These are phyloP conservation scores for Gentiana macrophylla DNA, from an alignment of 257 asterid species.

Conservation along the genomic window DNA sequence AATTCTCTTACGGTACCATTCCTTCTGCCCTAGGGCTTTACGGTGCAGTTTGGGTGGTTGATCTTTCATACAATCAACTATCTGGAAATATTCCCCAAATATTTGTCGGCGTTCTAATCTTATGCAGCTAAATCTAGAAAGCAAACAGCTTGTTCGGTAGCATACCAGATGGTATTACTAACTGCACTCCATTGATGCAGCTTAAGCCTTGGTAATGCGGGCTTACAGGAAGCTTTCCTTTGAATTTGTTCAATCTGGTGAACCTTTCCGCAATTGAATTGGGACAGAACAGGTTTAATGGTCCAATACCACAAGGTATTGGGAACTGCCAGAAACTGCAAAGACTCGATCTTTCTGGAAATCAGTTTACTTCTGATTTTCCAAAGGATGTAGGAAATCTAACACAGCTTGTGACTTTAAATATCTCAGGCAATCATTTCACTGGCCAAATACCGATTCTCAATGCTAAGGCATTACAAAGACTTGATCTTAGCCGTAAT, in stretches of 20 bases:
- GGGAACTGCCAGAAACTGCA: constrained; percentile 63
- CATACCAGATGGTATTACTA: constrained; percentile 53
- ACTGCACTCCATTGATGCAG: constrained; percentile 57
- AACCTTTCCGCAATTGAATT: constrained; percentile 76
- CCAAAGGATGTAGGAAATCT: constrained; percentile 66
- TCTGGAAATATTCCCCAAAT: constrained; percentile 68
- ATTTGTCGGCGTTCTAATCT: constrained; percentile 48
- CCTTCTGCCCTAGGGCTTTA: constrained; percentile 67
- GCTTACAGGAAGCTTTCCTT: constrained; percentile 60
- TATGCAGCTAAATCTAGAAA: constrained; percentile 68
- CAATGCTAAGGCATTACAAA: constrained; percentile 61
- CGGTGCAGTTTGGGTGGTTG: constrained; percentile 76
- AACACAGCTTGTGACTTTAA: constrained; percentile 60
- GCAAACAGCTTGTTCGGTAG: constrained; percentile 49
- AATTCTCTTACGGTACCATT: constrained; percentile 57
- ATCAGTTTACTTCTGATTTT: constrained; percentile 45
- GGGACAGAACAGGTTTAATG: constrained; percentile 61
- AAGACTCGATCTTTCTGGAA: constrained; percentile 75
- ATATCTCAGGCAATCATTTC: constrained; percentile 56
- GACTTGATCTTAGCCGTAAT: constrained; percentile 83
- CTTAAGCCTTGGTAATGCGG: constrained; percentile 51
- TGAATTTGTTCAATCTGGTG: constrained; percentile 48
- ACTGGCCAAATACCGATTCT: constrained; percentile 55
- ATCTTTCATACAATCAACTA: constrained; percentile 55
- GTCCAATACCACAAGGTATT: constrained; percentile 54